Evolutionary conservation across 768 basidiomycete species (phyloP).

Genomic region (Collybia sordida): DNA sequence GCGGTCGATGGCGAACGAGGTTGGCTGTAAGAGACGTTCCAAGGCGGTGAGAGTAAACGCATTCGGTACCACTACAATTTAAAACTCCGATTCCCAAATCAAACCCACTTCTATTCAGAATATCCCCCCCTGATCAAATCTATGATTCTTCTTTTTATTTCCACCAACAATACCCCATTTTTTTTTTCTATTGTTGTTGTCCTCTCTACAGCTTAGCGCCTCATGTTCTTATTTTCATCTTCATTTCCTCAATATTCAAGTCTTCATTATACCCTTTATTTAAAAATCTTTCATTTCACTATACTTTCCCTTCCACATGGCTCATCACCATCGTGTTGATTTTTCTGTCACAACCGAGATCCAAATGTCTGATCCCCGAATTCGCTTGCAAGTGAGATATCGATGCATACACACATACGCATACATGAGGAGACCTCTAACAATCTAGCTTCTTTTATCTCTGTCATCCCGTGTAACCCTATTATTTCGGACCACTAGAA

Average conservation of each 20-base stretch:
- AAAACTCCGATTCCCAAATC: slow-evolving; percentile 23
- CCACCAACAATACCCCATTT: neutral
- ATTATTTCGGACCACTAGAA: too few relatives aligned
- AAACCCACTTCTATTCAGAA: slow-evolving; percentile 20
- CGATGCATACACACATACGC: too few relatives aligned
- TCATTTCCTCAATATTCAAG: neutral
- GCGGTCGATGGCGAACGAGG: slow-evolving; percentile 11
- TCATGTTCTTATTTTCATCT: neutral
- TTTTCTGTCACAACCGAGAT: too few relatives aligned
- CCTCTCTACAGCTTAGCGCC: neutral
- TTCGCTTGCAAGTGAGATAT: too few relatives aligned
- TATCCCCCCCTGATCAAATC: slow-evolving; percentile 9
- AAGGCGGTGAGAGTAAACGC: slow-evolving; percentile 15
- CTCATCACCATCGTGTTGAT: too few relatives aligned
- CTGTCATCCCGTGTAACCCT: too few relatives aligned
- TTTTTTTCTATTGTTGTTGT: neutral
- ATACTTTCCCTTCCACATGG: neutral
- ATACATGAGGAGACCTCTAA: too few relatives aligned
- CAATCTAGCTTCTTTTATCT: too few relatives aligned
- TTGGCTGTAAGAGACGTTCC: slow-evolving; percentile 12
- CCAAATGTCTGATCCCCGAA: too few relatives aligned
- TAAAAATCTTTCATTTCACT: neutral
- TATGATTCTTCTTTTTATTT: neutral
- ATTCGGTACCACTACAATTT: slow-evolving; percentile 11
- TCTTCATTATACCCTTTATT: neutral